Evolutionary conservation across 768 basidiomycete genomes (phyloP), one percentile per base, ranked within the genome.

Genomic region (Solioccasus polychromus): DNA sequence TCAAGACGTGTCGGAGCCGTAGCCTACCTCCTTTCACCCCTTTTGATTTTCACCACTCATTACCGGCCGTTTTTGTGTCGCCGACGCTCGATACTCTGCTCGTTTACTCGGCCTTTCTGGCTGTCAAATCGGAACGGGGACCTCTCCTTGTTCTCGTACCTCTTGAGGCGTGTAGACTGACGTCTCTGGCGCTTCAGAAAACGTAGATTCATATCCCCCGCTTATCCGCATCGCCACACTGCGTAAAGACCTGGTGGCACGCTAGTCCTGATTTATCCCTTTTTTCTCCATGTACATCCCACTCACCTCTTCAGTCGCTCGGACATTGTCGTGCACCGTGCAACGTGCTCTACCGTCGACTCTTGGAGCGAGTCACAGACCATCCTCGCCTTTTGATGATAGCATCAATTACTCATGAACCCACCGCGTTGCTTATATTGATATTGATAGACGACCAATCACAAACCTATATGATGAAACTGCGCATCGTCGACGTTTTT

Each of bases 1-100:
- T 52, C 46, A 5, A 60, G 47, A 57, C 58, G 47, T 53, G 45
- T 57, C 57, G 57, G 57, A 47, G 54, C 57, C 57, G 57, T 60
- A 17, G 45, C 17, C 20, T 31, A 34, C 1, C 11, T 53, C n/a
- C 44, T 38, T 36, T 57, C 55, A 35, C 50, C 8, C 23, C 48
- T 34, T 55, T 55, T 56, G 53, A 52, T 58, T 28, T 60, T 52
- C 58, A 48, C 54, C 8, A 22, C 30, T 57, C 50, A 60, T 58
- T 53, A 59, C 53, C 53, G 57, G 28, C 14, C 37, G 24, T 34
- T 19, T 20, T 23, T 29, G 24, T 51, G 41, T 39, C 25, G 40
- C 36, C 35, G 39, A 7, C 7, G 39, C 42, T 26, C 10, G 34
- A 42, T 42, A 50, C 42, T 51, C 46, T 28, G 41, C 38, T 29